Evolutionary conservation across 331 rosid genomes (phyloP), one percentile per base, ranked within the genome.

Genomic region (Dryas integrifolia): DNA sequence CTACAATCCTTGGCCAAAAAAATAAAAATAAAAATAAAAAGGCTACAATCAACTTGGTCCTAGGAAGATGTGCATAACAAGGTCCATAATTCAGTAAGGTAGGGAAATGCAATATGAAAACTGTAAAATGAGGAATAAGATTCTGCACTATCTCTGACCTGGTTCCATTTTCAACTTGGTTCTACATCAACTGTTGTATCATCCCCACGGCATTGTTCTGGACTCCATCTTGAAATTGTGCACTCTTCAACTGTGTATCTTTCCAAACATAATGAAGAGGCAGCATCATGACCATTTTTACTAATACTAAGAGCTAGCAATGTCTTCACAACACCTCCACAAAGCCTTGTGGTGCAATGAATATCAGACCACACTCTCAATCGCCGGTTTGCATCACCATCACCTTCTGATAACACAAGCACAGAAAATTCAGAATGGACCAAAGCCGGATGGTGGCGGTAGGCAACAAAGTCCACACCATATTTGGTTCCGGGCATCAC

Each of bases 351-450:
- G 39, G 92, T 74, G 83, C 96, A 82, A 78, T 83, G 90, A 79
- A 83, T 59, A 79, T 88, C 97, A 72, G 92, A 89, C 97, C 97
- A 92, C 62, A 82, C 83, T 61, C 76, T 84, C 77, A 92, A 56
- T 74, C 97, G 85, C 70, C 81, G 77, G 76, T 75, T 83, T 15
- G 60, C 72, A 63, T 68, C 77, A 57, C 75, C 68, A 26, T 51
- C 79, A 11, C 68, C 85, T 50, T 70, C 88, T 9, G 83, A 81
- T 45, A 78, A 73, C 76, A 92, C 92, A 49, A 89, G 86, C 68
- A 92, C 94, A 11, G 88, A 91, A 50, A 72, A 93, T 80, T 90
- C 97, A 44, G 98, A 89, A 76, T 91, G 98, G 24, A 90, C 91
- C 57, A 86, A 86, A 71, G 84, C 79, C 3, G 96, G 98, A 76